Evolutionary conservation across 202 grass and related monocot genomes (phyloP), one percentile per base, ranked within the genome.

Genomic region (Tripidium arundinaceum): DNA sequence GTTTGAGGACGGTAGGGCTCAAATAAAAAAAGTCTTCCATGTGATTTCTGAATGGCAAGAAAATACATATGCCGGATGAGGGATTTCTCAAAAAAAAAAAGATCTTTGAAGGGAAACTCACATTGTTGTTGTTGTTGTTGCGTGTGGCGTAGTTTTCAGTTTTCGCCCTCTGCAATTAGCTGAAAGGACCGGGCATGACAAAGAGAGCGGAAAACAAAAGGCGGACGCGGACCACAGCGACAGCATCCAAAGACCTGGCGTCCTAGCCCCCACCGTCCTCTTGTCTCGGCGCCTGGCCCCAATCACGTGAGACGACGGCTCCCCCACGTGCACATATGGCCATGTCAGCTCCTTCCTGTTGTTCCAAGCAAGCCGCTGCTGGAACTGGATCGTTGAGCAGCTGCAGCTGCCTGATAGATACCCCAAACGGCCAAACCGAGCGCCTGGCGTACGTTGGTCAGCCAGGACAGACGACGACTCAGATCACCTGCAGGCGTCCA

Each of bases 161-260:
- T 59, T 75, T 27, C 12, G 3, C 70, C 36, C 36, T 42, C 22
- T 22, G 66, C 74, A 78, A 82, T 85, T 72, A 72, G 66, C 18
- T 76, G 85, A 81, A 62, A 75, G 38, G 38, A 34, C 46, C 4
- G 6, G 25, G 22, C 54, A 50, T 78, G 31, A 85, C 60, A 65
- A 81, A 19, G 54, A 69, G 33, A 41, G 60, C 15, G 39, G 26
- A 7, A 38, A 40, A 45, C 36, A 22, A 7, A 29, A 26, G 52
- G 21, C n/a, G 73, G 19, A 49, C 24, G 24, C 47, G 83, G 81
- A 75, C 75, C 75, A 79, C 72, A 38, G 5, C 78, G 78, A 78
- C 61, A 82, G 83, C 87, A 89, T 89, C 87, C 87, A 74, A 85
- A 65, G 74, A 41, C 82, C 57, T 89, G 13, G n/a, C n/a, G n/a